These are phyloP conservation scores for Luvunga scandens DNA, from an alignment of 345 rosid genomes.

Conservation along the genomic window DNA sequence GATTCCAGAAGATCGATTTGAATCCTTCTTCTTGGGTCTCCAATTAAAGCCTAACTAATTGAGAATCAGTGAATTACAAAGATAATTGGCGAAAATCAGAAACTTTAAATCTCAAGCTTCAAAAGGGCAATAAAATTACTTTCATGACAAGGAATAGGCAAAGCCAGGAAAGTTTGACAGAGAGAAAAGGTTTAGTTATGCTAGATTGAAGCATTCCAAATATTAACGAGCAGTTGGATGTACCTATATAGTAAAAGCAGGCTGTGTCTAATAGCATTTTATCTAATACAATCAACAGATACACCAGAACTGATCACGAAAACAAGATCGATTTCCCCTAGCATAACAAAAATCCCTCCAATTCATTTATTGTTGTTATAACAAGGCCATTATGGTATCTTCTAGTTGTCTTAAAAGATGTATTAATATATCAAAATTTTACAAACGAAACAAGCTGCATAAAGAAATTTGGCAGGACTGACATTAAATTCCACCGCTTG, in stretches of 20 bases:
- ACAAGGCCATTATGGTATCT: neutral
- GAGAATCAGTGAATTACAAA: neutral
- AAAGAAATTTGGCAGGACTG: neutral
- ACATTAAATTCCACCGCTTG: neutral
- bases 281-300: neutral
- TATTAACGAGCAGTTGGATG: neutral
- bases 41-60: conserved; percentile 69
- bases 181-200: neutral
- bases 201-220: neutral
- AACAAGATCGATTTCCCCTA: neutral
- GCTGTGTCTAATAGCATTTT: neutral
- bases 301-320: neutral
- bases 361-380: neutral
- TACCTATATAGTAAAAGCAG: neutral
- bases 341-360: neutral
- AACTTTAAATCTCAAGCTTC: neutral
- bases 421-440: neutral
- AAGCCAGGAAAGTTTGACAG: neutral
- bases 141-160: neutral
- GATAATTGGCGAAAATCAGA: neutral
- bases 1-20: conserved; percentile 84
- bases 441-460: neutral
- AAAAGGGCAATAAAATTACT: conserved; percentile 2
- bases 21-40: conserved; percentile 85
- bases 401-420: neutral